Evolutionary conservation across 805 yeast genomes (phyloP), one percentile per base, ranked within the genome.

Genomic region (Spathaspora sp.): DNA sequence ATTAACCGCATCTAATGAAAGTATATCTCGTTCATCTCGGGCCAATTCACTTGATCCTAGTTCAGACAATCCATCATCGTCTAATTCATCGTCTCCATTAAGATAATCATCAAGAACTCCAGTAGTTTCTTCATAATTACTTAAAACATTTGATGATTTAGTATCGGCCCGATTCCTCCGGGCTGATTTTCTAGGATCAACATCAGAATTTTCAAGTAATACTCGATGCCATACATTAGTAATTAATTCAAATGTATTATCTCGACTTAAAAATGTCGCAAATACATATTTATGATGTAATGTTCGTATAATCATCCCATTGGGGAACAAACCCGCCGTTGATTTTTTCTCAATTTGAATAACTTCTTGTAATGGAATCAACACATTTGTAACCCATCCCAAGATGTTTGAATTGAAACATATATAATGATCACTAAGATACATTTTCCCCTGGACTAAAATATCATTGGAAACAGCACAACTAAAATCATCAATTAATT

Each of bases 391-490:
- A 1, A 82, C 83, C 76, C 85, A 78, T 0, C 90, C 90, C 51
- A 86, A 70, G 45, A 86, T 78, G 56, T 83, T 85, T 1, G 89
- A 82, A 56, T 83, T 82, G 66, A 86, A 86, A 57, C 85, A 78
- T 16, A 86, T 64, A 58, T 75, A 77, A 50, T 73, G 70, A 51
- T 81, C 81, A 42, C 83, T 75, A 6, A 86, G 65, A 63, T 81
- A 86, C 61, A 86, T 60, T 54, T 80, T 76, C 16, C 92, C 92
- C 55, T 86, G 92, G 16, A 84, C 73, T 31, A 86, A 66, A 40
- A 86, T 82, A 57, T 86, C 91, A 49, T 79, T 75, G 17, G 84
- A 82, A 29, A 79, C 70, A 0, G 91, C 91, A 68, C 91, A 85
- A 17, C 82, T 76, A 59, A 71, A 81, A 55, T 84, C 89, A 26